These are phyloP conservation scores for Aspergillus biplanus DNA, from an alignment of 495 filamentous ascomycete genomes.

Conservation along the genomic window DNA sequence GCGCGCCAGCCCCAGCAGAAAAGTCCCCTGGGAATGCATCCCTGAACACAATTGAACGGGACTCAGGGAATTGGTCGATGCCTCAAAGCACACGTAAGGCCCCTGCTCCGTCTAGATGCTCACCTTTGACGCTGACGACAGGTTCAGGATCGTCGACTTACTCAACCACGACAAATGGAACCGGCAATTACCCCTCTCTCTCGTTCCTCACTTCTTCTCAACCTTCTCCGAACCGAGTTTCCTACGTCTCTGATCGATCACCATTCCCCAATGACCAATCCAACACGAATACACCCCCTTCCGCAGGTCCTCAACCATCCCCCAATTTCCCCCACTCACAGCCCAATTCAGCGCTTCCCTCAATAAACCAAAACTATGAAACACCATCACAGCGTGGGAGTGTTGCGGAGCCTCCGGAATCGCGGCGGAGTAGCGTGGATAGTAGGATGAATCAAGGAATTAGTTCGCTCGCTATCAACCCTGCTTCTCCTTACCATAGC, in stretches of 20 bases:
- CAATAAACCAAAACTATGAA: conserved; percentile 57
- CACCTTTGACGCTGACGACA: conserved; percentile 29
- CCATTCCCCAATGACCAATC: conserved; percentile 47
- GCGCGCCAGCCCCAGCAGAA: conserved; percentile 33
- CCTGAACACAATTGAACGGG: conserved; percentile 53
- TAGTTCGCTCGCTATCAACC: conserved; percentile 67
- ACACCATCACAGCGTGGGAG: conserved; percentile 50
- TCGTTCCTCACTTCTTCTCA: conserved; percentile 55
- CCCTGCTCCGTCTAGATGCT: conserved; percentile 13
- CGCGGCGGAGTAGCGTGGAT: conserved; percentile 78
- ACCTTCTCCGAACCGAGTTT: conserved; percentile 53
- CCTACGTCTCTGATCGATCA: conserved; percentile 50
- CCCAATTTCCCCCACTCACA: conserved; percentile 47
- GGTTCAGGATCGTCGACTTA: conserved; percentile 57
- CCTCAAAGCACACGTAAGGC: conserved; percentile 53
- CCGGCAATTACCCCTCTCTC: conserved; percentile 53
- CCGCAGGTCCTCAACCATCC: conserved; percentile 50
- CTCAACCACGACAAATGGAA: conserved; percentile 53
- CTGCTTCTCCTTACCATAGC: conserved; percentile 70
- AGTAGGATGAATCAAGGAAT: conserved; percentile 75
- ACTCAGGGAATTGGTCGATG: conserved; percentile 57
- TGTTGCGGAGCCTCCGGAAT: conserved; percentile 53
- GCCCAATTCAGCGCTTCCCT: conserved; percentile 47
- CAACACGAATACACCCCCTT: conserved; percentile 49
- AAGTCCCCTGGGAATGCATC: conserved; percentile 51